Conservation (phyloP, 164 flowering plant species). For the Tetrastigma voinierianum region DNA sequence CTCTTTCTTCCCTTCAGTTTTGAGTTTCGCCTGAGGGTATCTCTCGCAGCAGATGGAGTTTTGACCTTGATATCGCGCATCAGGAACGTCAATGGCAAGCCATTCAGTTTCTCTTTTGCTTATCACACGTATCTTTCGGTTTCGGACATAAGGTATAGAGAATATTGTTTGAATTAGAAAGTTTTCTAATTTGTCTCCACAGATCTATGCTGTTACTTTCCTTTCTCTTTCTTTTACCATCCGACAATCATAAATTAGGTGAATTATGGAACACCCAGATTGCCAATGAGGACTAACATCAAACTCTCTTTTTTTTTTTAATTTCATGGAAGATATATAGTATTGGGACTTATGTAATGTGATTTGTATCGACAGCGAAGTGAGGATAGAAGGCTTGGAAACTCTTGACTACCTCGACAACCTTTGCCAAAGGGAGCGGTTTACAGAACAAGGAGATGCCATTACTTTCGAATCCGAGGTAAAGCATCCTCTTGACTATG, state of each 20-base stretch:
- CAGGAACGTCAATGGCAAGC: conserved; percentile 81
- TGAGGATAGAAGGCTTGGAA: conserved; percentile 96
- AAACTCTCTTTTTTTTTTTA: no score
- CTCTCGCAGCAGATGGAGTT: conserved; percentile 65
- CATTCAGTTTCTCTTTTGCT: conserved; percentile 93
- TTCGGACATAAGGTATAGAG: conserved; percentile 87
- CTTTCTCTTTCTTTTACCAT: neutral
- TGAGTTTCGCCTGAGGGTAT: conserved; percentile 90
- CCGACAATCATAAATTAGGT: no score
- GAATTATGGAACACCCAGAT: no score
- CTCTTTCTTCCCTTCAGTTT: conserved; percentile 45
- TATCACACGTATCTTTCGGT: conserved; percentile 82
- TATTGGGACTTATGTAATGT: conserved; percentile 1
- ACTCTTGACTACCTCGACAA: conserved; percentile 94
- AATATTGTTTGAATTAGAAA: neutral
- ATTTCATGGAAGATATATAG: neutral
- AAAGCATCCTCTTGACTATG: neutral
- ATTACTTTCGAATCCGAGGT: conserved; percentile 96
- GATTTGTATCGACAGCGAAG: conserved; percentile 59
- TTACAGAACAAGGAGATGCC: conserved; percentile 97
- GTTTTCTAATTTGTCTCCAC: no score
- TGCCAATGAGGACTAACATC: no score
- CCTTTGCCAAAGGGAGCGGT: conserved; percentile 73
- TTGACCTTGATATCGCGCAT: conserved; percentile 72
- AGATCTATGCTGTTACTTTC: no score